Base-by-base conservation (phyloP, 352 stramenopile genomes). In the Pythium rhizo-oryzae region DNA sequence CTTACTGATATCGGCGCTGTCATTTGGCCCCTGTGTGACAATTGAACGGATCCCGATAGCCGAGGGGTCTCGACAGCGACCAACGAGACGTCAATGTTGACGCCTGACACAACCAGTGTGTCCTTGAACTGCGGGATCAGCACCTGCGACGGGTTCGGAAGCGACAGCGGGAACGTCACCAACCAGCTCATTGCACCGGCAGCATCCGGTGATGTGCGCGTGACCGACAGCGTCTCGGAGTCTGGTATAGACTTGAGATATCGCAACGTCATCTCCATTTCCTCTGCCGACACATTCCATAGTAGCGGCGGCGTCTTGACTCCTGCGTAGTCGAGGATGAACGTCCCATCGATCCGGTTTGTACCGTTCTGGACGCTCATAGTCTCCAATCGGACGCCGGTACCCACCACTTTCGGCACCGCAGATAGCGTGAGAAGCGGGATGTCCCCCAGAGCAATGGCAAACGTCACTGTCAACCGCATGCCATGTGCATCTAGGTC, bases 281-380 rank as follows among this genome's bases (percentile, higher is more conserved):
- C 88, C 52, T 92, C 82, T 16, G 87, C 84, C 5, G 90, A 90
- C n/a, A 91, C 75, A 65, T 97, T 92, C 76, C 85, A 85, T 9
- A 77, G 51, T 28, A 98, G 74, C 23, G 65, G 67, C 2, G 77
- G 79, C 1, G 92, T 92, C 12, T 53, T 69, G 16, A 90, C 72
- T 13, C 75, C 76, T 23, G 69, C 72, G 24, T 92, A 93, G 0
- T 39, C 61, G 8, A 95, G 69, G 8, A 43, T 19, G 54, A 93
- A 93, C 6, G 61, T 70, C 18, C 87, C 85, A 25, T 58, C 63
- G n/a, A 89, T 79, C 9, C 67, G 61, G 13, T 47, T 25, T 0
- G 78, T 77, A 4, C 78, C 84, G 53, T 82, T 69, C 24, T 86
- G 75, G 16, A 84, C 1, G 3, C 75, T 87, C 43, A 56, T n/a